Percentiles rank a stretch among this genome's conserved stretches.
Evolutionary conservation across 306 rosid genomes (phyloP).

Genomic region (Sphenostylis stenocarpa): DNA sequence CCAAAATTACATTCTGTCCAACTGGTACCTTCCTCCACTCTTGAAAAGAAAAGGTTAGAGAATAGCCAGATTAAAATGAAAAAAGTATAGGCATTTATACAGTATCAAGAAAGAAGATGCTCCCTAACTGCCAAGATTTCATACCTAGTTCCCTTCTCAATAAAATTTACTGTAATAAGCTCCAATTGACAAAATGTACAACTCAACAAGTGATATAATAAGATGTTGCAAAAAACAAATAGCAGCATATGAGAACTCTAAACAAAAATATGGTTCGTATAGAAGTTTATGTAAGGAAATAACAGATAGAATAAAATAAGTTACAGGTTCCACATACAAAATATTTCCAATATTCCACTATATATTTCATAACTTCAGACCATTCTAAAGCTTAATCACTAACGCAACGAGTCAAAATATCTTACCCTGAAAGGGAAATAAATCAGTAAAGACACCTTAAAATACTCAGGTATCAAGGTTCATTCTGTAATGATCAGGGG

Average conservation of each 20-base stretch:
- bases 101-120: background rate
- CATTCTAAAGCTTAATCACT: constrained; percentile 17
- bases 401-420: background rate
- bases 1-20: constrained; percentile 4
- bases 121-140: background rate
- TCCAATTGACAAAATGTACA: constrained; percentile 13
- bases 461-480: background rate
- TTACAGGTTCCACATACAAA: background rate
- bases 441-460: constrained; percentile 2
- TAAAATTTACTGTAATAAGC: background rate
- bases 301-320: background rate
- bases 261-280: constrained; percentile 1
- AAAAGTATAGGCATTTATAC: background rate
- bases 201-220: background rate
- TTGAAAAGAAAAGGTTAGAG: background rate
- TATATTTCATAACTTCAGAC: constrained; percentile 9
- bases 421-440: background rate
- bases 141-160: background rate
- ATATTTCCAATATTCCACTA: constrained; percentile 9
- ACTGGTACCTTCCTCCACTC: constrained; percentile 11
- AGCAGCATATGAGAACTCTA: background rate
- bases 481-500: background rate
- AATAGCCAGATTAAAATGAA: background rate
- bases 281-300: background rate
- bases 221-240: constrained; percentile 4